Evolutionary conservation across 345 rosid species (phyloP).

Genomic region (Citrus sp.): DNA sequence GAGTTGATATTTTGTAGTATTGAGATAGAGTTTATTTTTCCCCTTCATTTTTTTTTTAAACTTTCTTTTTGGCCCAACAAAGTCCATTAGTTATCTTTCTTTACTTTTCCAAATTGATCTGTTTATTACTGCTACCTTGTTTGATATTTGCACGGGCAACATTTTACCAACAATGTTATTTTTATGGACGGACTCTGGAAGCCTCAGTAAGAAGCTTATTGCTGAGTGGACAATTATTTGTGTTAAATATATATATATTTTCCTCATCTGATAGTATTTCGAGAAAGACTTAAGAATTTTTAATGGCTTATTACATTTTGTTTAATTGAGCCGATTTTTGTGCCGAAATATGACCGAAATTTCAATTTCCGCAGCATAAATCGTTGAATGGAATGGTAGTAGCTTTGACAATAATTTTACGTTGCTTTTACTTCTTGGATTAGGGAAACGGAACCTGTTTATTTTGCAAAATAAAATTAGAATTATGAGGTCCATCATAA

Average conservation of each 20-base stretch:
- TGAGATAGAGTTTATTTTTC: conserved; percentile 19
- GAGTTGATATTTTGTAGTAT: conserved; percentile 22
- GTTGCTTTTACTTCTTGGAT: no score
- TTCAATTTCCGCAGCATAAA: neutral
- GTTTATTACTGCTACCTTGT: neutral
- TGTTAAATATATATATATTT: no score
- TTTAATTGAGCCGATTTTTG: neutral
- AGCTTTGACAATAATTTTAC: neutral
- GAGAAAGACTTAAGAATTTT: neutral
- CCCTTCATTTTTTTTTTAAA: neutral
- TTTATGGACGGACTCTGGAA: neutral
- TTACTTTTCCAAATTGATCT: neutral
- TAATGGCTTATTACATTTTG: neutral
- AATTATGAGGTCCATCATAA: no score
- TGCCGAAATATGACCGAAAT: neutral
- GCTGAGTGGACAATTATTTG: neutral
- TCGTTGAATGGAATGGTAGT: neutral
- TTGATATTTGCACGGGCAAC: conserved; percentile 18
- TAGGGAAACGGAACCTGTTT: no score
- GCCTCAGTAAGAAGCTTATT: conserved; percentile 9
- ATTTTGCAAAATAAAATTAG: no score
- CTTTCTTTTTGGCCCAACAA: neutral
- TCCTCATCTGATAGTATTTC: neutral
- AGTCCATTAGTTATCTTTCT: neutral
- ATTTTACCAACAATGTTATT: conserved; percentile 17